phyloP scores from a whole-genome alignment of 2,329 filamentous ascomycete genomes.

The Fusarium newnesense region DNA sequence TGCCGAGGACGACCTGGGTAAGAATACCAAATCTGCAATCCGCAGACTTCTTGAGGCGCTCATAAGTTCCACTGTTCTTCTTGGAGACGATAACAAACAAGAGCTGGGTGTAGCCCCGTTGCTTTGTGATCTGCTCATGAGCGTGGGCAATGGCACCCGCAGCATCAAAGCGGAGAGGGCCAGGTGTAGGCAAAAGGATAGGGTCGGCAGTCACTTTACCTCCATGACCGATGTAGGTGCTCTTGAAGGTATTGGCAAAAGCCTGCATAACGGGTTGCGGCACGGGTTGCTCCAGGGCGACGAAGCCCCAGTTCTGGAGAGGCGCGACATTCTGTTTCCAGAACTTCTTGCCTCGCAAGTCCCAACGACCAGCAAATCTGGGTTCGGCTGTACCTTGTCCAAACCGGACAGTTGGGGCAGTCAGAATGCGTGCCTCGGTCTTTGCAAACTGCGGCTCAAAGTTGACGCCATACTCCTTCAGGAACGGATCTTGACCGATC shows the following conservation, averaged over 20 bases:
- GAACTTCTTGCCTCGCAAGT: slow-evolving; percentile 83
- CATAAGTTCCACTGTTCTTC: slow-evolving; percentile 78
- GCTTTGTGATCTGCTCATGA: slow-evolving; percentile 62
- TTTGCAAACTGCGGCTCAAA: slow-evolving; percentile 72
- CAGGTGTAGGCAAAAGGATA: slow-evolving; percentile 47
- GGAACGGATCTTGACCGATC: slow-evolving; percentile 75
- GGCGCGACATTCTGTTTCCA: slow-evolving; percentile 68
- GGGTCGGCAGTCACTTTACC: slow-evolving; percentile 54
- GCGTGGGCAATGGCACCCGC: slow-evolving; percentile 61
- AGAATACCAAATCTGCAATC: slow-evolving; percentile 88
- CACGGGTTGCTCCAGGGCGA: slow-evolving; percentile 69
- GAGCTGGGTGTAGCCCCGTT: slow-evolving; percentile 73
- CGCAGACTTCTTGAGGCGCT: slow-evolving; percentile 86
- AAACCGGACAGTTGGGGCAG: slow-evolving; percentile 77
- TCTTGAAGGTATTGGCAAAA: slow-evolving; percentile 56
- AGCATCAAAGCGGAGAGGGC: slow-evolving; percentile 50
- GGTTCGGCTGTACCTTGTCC: slow-evolving; percentile 68
- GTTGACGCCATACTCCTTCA: slow-evolving; percentile 78
- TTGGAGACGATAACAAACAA: slow-evolving; percentile 81
- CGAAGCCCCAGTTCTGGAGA: slow-evolving; percentile 80
- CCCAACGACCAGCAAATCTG: slow-evolving; percentile 81
- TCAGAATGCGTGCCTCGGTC: slow-evolving; percentile 77
- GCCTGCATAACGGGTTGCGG: slow-evolving; percentile 48
- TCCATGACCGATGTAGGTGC: slow-evolving; percentile 61
- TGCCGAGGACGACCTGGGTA: slow-evolving; percentile 81